Base-by-base conservation (phyloP, 441 rosid species). In the Brassica balearica region DNA sequence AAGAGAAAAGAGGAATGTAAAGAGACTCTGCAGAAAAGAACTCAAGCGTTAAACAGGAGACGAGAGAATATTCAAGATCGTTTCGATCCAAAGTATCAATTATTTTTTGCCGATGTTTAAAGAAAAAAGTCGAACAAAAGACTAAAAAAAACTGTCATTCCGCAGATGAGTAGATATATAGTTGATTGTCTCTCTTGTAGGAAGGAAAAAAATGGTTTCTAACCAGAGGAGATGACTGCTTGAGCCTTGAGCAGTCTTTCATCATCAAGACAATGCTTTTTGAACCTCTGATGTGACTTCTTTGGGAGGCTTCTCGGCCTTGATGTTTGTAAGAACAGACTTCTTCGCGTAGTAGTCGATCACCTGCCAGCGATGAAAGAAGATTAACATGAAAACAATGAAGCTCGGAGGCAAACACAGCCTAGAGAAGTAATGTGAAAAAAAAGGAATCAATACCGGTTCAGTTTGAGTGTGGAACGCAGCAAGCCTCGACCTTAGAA, bases 381-480 rank as follows among this genome's bases (percentile, higher is more conserved):
- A 66, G 19, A 29, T 65, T 22, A 72, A 71, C 36, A 75, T 38
- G 43, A 38, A 6, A 34, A 34, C 8, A 6, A 6, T 34, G 41
- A 32, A 2, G 36, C 53, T 55, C 3, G 58, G 58, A 51, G 20
- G 23, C 60, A 8, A 56, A 19, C 12, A 56, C 12, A 9, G 9
- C 2, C 62, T 12, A 7, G 70, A 51, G 48, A 27, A 29, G 62
- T 38, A 20, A 12, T 17, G 38, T 43, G 68, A 46, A 71, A 29
- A 71, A 29, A 1, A 1, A 29, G 9, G 20, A 70, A 66, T 71
- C 53, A 38, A 15, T 85, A 89, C 91, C 80, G 90, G 91, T 81
- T 87, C 82, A 55, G 91, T 89, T 84, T 89, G 91, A 82, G 12
- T 83, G 73, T 87, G 90, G 68, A 87, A 89, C 71, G 89, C 85